Base-by-base conservation (phyloP, 129 eudicot genomes). In the Scalesia atractyloides region DNA sequence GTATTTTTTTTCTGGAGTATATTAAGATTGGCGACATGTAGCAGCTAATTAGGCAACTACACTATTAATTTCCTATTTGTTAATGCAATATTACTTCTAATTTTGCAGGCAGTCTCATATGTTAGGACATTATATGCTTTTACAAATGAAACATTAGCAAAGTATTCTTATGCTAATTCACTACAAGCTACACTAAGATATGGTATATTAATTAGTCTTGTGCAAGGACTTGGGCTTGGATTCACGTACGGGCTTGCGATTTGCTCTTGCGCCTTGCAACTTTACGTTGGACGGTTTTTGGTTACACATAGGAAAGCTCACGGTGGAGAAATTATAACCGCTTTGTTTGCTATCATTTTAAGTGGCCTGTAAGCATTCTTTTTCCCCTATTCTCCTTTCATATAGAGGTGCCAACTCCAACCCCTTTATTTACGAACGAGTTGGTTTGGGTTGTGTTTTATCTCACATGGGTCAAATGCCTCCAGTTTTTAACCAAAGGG, bases 221-320 rank as follows among this genome's bases (percentile, higher is more conserved):
- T 93, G 74, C 98, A 93, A 93, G 98, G 98, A 53, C 87, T 93
- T 77, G 98, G 98, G 11, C 96, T 93, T 75, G 98, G 98, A 60
- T 93, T 93, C 79, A 93, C 98, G 20, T 93, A 93, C 58, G 98
- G 98, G 70, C 94, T 93, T 72, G 98, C 98, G 64, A 93, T 93
- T 36, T 93, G 98, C 82, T 93, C 98, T 79, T 93, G 98, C 87
- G 95, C 98, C 22, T 84, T 93, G 72, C 96, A 93, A 80, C 96
- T 93, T 66, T 93, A 96, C 92, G 98, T 93, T 19, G 98, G 98
- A 74, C 82, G 95, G 80, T 83, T 88, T 73, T 82, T 93, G 83
- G 96, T 93, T 72, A 84, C 83, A 3, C 90, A 84, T 79, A 82
- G 86, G 71, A 84, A 78, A 60, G 98, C 98, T 72, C 90, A 89